Evolutionary conservation across 2,329 filamentous ascomycete genomes (phyloP), one percentile per base, ranked within the genome.

Genomic region (Chaetomium olivaceum): DNA sequence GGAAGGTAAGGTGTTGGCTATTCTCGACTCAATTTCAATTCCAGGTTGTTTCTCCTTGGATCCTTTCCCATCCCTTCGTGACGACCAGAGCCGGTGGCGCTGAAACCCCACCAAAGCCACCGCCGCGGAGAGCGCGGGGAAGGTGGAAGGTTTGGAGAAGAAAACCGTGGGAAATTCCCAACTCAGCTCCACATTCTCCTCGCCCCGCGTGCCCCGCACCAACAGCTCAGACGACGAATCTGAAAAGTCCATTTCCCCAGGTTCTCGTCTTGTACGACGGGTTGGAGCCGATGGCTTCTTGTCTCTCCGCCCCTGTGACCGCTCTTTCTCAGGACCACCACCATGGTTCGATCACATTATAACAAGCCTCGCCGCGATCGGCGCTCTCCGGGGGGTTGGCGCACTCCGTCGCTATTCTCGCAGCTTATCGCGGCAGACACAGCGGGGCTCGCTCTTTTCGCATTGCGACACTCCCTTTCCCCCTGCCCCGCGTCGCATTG

Each of bases 351-450:
- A n/a, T 39, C 33, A 21, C 52, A 8, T 16, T 14, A 27, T 23
- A 50, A 51, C 14, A 19, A 21, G 58, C 23, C 48, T 36, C 31
- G 61, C 61, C 57, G 61, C 14, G 51, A 43, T 58, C 55, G 64
- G 64, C 57, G 33, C 16, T 14, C 8, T n/a, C 7, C 25, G 21
- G 39, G 1, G 48, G 25, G 8, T 54, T 54, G 27, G 52, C 51
- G 11, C 46, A 56, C 63, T 58, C 63, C 52, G 58, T 58, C 66
- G 31, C 63, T 16, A 12, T n/a, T 12, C 23, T 62, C 50, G 36
- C 36, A 60, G 61, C 65, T 69, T 69, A 69, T 70, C 69, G 64
- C 66, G 51, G 57, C 64, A 62, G 48, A 55, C 43, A 50, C 63
- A 65, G 64, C 61, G 58, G 57, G 65, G 68, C 62, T 23, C 61